phyloP scores from a whole-genome alignment of 164 flowering plant genomes.

The Cinnamomum chago region DNA sequence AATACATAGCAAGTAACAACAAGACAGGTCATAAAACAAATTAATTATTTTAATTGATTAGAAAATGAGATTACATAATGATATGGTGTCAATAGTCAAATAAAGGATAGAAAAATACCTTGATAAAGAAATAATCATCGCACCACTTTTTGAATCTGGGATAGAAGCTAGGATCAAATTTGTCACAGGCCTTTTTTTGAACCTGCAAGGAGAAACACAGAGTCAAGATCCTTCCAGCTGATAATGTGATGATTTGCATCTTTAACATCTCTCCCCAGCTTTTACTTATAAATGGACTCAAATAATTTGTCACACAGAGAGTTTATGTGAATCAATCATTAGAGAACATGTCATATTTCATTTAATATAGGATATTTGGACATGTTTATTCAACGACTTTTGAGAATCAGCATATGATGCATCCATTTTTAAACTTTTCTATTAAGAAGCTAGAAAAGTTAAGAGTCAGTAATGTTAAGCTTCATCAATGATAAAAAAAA shows the following conservation, averaged over 20 bases:
- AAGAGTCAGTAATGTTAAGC: background rate
- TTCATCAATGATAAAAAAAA: no score
- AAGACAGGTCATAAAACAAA: no score
- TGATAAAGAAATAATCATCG: constrained; percentile 93
- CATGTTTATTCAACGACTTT: background rate
- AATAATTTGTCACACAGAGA: background rate
- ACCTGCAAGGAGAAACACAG: constrained; percentile 41
- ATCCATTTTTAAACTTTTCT: no score
- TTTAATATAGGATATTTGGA: no score
- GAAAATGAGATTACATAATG: background rate
- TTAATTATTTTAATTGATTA: no score
- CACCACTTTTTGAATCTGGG: constrained; percentile 99
- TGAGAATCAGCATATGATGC: background rate
- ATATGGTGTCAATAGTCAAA: background rate
- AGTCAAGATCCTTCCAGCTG: constrained; percentile 8
- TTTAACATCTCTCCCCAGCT: background rate
- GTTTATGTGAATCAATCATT: background rate
- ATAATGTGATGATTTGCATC: constrained; percentile 3
- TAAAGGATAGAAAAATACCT: constrained; percentile 37
- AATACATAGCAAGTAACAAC: background rate
- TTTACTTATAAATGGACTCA: no score
- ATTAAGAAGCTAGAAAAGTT: no score
- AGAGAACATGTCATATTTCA: background rate
- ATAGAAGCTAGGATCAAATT: constrained; percentile 89
- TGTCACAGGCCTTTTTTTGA: constrained; percentile 88